Base-by-base conservation (phyloP, 257 asterid species). In the Petunia secreta region DNA sequence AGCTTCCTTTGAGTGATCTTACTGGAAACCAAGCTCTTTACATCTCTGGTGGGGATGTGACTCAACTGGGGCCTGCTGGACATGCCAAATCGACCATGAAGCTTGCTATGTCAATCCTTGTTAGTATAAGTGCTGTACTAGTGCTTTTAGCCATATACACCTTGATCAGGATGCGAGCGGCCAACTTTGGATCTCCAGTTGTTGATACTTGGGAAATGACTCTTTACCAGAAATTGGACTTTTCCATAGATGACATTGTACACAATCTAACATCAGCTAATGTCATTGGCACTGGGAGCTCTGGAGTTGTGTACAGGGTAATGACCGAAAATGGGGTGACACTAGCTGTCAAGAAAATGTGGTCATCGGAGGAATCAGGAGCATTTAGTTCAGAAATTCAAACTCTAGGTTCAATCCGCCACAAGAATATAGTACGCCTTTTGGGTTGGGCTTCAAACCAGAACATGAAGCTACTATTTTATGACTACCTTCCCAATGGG, bases 281-380 rank as follows among this genome's bases (percentile, higher is more conserved):
- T 60, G 99, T 95, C 59, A 88, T 95, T 37, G 99, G 99, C 37
- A 95, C 98, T 0, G 99, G 99, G 43, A 94, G 99, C 92, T 95
- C 99, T 0, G 99, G 98, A 9, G 99, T 95, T 6, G 99, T 95
- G 52, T 95, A 93, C 63, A 84, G 86, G 85, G 97, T 95, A 52
- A 90, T 85, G 59, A 87, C 85, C 13, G 94, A 92, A 8, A 87
- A 82, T 59, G 99, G 98, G 81, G 92, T 80, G 78, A 85, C 87
- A 11, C 73, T 93, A 34, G 98, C 99, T 0, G 96, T 95, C 66
- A 93, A 95, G 85, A 93, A 95, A 83, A 93, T 95, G 98, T 95
- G 99, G 98, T 92, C 99, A 8, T 83, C 95, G 1, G 96, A 93
- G 50, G 97, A 88, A 85, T 85, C 95, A 13, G 97, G 91, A 13